A percentile compares a stretch with the other conserved stretches of the same genome.
Evolutionary conservation across 225 moss, liverwort and hornwort species (phyloP).

Genomic region (Bryoerythrophyllum caledonicum): DNA sequence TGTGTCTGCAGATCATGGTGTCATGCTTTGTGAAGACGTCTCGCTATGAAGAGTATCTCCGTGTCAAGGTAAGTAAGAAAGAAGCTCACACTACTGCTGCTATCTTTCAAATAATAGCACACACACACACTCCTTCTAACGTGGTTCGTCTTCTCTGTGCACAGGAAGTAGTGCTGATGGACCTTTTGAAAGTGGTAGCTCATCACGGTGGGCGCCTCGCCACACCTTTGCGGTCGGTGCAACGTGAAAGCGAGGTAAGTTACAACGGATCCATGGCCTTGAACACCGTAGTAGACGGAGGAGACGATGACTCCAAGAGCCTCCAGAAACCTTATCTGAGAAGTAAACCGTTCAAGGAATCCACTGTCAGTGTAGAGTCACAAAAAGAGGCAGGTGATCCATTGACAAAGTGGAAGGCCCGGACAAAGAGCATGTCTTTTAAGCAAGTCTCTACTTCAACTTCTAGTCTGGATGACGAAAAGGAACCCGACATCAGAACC

Average conservation of each 20-base stretch:
- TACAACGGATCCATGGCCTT: slow-evolving; percentile 38
- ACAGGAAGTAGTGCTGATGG: slow-evolving; percentile 72
- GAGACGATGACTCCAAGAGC: slow-evolving; percentile 17
- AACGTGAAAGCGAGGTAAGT: slow-evolving; percentile 63
- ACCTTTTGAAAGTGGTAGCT: slow-evolving; percentile 69
- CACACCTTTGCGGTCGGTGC: slow-evolving; percentile 79
- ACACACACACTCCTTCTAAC: background rate
- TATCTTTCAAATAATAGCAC: background rate
- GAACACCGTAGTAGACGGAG: slow-evolving; percentile 42
- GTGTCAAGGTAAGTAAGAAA: slow-evolving; percentile 60
- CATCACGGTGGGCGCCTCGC: slow-evolving; percentile 81
- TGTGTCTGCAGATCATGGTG: slow-evolving; percentile 63
- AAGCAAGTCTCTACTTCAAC: background rate
- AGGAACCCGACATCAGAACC: background rate
- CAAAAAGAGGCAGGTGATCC: slow-evolving; percentile 26
- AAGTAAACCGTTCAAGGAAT: slow-evolving; percentile 27
- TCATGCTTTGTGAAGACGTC: slow-evolving; percentile 88
- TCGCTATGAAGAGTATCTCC: slow-evolving; percentile 79
- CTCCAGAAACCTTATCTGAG: slow-evolving; percentile 19
- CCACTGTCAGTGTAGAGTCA: slow-evolving; percentile 12
- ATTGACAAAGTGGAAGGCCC: slow-evolving; percentile 23
- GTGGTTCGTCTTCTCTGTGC: background rate
- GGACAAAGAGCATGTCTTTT: slow-evolving; percentile 17
- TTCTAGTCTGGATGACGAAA: slow-evolving; percentile 4
- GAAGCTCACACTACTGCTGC: background rate